Percentiles rank a stretch among this genome's conserved stretches.
Evolutionary conservation across 2,329 filamentous ascomycete species (phyloP).

Genomic region (Thermochaetoides dissita): DNA sequence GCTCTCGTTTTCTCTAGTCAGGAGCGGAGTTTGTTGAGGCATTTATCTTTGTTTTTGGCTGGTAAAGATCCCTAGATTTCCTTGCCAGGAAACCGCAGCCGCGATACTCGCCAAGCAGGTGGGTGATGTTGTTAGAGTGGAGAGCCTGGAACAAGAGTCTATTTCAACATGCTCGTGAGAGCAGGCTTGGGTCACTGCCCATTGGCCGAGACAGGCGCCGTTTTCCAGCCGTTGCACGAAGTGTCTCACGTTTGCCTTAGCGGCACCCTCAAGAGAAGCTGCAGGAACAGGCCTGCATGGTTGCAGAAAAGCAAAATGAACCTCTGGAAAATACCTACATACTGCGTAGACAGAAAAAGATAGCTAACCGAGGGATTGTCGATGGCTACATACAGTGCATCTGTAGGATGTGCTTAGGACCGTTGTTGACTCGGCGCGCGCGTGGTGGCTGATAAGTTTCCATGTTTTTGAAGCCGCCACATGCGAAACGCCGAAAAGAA

Average conservation of each 20-base stretch:
- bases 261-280: background rate
- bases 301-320: background rate
- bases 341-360: background rate
- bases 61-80: no score
- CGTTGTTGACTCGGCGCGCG: no score
- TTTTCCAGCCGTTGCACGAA: conserved; percentile 11
- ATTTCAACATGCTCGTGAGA: no score
- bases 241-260: conserved; percentile 11
- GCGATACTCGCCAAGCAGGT: no score
- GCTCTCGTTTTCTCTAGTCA: no score
- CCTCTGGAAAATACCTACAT: background rate
- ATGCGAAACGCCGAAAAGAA: conserved; percentile 1
- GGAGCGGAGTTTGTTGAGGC: no score
- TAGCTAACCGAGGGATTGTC: no score
- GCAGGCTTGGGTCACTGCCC: background rate
- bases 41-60: no score
- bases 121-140: background rate
- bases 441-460: no score
- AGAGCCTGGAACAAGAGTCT: background rate
- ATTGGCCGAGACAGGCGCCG: conserved; percentile 6
- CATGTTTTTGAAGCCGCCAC: background rate
- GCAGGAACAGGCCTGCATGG: background rate
- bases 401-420: no score
- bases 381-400: no score
- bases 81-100: no score